Evolutionary conservation across 495 filamentous ascomycete species (phyloP).

Genomic region (Hypomontagnella monticulosa): DNA sequence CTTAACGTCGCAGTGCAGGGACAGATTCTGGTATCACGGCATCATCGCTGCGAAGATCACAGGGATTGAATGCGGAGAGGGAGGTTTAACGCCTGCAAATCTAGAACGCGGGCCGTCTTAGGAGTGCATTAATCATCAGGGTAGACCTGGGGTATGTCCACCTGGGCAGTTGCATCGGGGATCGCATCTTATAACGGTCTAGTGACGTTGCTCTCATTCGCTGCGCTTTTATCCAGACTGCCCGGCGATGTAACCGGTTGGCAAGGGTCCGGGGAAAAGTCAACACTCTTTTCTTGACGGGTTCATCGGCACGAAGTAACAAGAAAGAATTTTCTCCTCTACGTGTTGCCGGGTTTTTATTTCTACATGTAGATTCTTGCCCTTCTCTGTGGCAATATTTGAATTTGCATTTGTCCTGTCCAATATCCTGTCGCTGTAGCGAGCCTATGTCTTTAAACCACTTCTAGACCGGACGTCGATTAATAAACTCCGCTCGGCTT

Average conservation of each 20-base stretch:
- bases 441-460: conserved; percentile 2
- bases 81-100: conserved; percentile 6
- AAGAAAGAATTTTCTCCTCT: conserved; percentile 4
- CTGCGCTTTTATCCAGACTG: conserved; percentile 31
- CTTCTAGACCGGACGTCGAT: conserved; percentile 15
- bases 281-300: conserved; percentile 14
- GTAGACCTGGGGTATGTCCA: conserved; percentile 25
- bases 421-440: not conserved
- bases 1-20: conserved; percentile 9
- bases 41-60: conserved; percentile 33
- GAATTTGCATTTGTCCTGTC: conserved; percentile 1
- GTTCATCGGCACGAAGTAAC: conserved; percentile 25
- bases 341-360: too few relatives aligned
- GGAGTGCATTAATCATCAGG: conserved; percentile 17
- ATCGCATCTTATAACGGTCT: conserved; percentile 20
- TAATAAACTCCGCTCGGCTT: conserved; percentile 11
- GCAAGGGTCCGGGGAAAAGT: conserved; percentile 37
- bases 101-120: conserved; percentile 32
- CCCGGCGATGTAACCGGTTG: conserved; percentile 20
- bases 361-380: not conserved
- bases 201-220: conserved; percentile 21
- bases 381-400: not conserved
- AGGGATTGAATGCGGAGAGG: conserved; percentile 30
- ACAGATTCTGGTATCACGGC: not conserved
- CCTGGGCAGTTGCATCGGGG: conserved; percentile 10